Percentiles rank a stretch among this genome's conserved stretches.
phyloP scores from a whole-genome alignment of 2,329 filamentous ascomycete species.

The Aspergillus eucalypticola region DNA sequence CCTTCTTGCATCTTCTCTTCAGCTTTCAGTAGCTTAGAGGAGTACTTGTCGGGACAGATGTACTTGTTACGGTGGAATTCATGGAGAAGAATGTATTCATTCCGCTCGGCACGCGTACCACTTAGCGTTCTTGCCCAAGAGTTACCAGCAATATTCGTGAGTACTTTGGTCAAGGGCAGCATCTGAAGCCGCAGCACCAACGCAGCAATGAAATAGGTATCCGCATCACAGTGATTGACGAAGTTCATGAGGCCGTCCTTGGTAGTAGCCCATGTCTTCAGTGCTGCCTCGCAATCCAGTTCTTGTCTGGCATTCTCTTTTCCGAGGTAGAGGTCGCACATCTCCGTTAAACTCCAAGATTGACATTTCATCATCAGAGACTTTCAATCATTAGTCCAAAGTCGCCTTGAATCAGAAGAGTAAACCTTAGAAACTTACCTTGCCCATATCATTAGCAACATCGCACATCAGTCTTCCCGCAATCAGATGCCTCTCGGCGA shows the following conservation, averaged over 20 bases:
- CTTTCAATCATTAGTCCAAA: slow-evolving; percentile 35
- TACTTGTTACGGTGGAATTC: slow-evolving; percentile 97
- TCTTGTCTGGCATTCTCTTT: slow-evolving; percentile 73
- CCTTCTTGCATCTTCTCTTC: slow-evolving; percentile 69
- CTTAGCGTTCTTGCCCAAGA: slow-evolving; percentile 96
- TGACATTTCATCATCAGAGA: slow-evolving; percentile 96
- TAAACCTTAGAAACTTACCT: slow-evolving; percentile 45
- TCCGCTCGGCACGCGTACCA: slow-evolving; percentile 92
- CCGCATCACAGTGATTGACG: slow-evolving; percentile 87
- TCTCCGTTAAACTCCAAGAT: slow-evolving; percentile 96
- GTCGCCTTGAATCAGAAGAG: not conserved
- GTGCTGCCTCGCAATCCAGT: slow-evolving; percentile 80
- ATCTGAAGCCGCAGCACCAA: slow-evolving; percentile 87
- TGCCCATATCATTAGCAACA: slow-evolving; percentile 92
- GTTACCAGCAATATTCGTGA: slow-evolving; percentile 96
- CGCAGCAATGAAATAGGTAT: slow-evolving; percentile 94
- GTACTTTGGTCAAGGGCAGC: slow-evolving; percentile 86
- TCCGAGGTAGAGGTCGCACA: slow-evolving; percentile 87
- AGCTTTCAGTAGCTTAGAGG: slow-evolving; percentile 70
- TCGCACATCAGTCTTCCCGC: slow-evolving; percentile 90
- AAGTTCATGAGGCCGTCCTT: slow-evolving; percentile 90
- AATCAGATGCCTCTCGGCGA: slow-evolving; percentile 86
- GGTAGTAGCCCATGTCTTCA: slow-evolving; percentile 82
- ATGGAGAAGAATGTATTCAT: slow-evolving; percentile 98
- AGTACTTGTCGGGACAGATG: slow-evolving; percentile 94